Conservation (phyloP, 345 rosid genomes). For the Linum lewisii region DNA sequence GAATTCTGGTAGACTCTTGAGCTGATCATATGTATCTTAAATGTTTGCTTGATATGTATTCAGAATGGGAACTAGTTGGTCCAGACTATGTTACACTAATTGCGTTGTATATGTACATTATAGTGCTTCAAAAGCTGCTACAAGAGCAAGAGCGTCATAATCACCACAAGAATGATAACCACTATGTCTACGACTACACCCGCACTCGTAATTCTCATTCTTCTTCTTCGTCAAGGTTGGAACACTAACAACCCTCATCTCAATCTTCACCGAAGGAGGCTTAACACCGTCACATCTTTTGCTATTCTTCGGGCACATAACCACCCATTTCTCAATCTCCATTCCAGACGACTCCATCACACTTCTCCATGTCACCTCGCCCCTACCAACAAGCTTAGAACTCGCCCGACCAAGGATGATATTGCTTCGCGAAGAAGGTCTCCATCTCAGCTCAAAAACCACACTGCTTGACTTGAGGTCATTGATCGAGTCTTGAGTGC, state of each 20-base stretch:
- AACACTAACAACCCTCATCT: slow-evolving; percentile 20
- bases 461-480: slow-evolving; percentile 37
- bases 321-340: slow-evolving; percentile 42
- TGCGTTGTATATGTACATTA: slow-evolving; percentile 6
- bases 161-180: slow-evolving; percentile 21
- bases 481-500: slow-evolving; percentile 36
- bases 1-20: no score
- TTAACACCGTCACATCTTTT: slow-evolving; percentile 14
- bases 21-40: no score
- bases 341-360: slow-evolving; percentile 37
- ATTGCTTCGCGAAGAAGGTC: slow-evolving; percentile 17
- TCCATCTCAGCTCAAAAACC: slow-evolving; percentile 53
- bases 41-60: no score
- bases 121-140: slow-evolving; percentile 37
- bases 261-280: slow-evolving; percentile 37
- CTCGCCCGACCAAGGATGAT: slow-evolving; percentile 27
- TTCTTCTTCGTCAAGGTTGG: slow-evolving; percentile 2
- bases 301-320: slow-evolving; percentile 16
- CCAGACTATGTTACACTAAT: not conserved
- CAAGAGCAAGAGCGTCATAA: slow-evolving; percentile 35
- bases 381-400: slow-evolving; percentile 51
- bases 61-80: no score
- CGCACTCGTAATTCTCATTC: slow-evolving; percentile 16
- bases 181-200: slow-evolving; percentile 18
- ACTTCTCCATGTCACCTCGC: slow-evolving; percentile 38